phyloP scores from a whole-genome alignment of 2,329 filamentous ascomycete genomes.

The Aureobasidium leucospermi region DNA sequence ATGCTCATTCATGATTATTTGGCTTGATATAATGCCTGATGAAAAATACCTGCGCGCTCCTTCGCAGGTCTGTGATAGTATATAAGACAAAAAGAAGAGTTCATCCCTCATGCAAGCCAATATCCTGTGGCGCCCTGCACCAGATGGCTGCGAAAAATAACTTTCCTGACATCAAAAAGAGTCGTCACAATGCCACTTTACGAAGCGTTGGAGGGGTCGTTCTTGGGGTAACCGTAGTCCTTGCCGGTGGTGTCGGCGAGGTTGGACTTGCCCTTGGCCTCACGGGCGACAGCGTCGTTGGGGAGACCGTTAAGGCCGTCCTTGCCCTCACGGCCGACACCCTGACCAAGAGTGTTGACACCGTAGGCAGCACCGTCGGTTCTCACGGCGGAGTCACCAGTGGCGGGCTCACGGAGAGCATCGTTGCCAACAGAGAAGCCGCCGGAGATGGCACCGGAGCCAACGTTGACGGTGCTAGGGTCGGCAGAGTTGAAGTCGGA shows the following conservation, averaged over 20 bases:
- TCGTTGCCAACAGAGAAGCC: slow-evolving; percentile 41
- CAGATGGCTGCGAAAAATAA: not conserved
- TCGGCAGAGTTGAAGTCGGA: slow-evolving; percentile 74
- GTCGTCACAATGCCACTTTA: slow-evolving; percentile 2
- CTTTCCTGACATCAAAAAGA: not conserved
- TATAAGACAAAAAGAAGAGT: not conserved
- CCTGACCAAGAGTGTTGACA: slow-evolving; percentile 31
- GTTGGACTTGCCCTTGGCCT: slow-evolving; percentile 35
- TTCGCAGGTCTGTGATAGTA: not conserved
- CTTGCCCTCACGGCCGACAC: slow-evolving; percentile 55
- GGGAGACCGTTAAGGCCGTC: slow-evolving; percentile 51
- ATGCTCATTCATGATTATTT: slow-evolving; percentile 1
- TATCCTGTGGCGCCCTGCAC: not conserved
- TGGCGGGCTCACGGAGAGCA: slow-evolving; percentile 37
- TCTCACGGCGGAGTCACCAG: slow-evolving; percentile 47
- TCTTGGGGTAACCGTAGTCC: slow-evolving; percentile 38
- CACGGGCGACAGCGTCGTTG: slow-evolving; percentile 51
- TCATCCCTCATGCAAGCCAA: slow-evolving; percentile 8
- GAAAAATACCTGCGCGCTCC: slow-evolving; percentile 8
- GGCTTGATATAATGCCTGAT: not conserved
- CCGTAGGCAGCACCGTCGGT: slow-evolving; percentile 42
- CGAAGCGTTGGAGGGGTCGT: slow-evolving; percentile 26
- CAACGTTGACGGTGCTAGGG: slow-evolving; percentile 60
- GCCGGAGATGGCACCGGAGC: slow-evolving; percentile 47
- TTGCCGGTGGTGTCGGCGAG: slow-evolving; percentile 35